Conservation (phyloP, 305 asterid species). For the Andrographis paniculata region DNA sequence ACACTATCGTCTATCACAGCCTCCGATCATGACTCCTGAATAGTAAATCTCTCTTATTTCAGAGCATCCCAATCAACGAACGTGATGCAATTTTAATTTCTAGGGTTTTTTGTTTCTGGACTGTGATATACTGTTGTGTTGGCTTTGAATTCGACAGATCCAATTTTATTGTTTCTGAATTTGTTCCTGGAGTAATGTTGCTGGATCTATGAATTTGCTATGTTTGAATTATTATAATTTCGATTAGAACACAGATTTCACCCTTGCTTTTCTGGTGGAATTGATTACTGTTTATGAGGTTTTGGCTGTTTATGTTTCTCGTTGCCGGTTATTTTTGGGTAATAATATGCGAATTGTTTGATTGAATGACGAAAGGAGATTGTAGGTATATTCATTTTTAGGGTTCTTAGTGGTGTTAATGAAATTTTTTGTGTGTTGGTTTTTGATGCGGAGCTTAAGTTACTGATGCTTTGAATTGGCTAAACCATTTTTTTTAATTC, state of each 20-base stretch:
- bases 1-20: slow-evolving; percentile 22
- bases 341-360: not conserved
- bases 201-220: slow-evolving; percentile 17
- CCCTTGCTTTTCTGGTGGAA: not conserved
- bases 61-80: not conserved
- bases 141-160: slow-evolving; percentile 17
- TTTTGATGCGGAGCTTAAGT: not conserved
- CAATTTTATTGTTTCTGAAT: slow-evolving; percentile 2
- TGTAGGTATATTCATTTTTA: not conserved
- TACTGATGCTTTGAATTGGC: too few species aligned
- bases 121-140: not conserved
- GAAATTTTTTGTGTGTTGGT: slow-evolving; percentile 7
- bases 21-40: slow-evolving; percentile 42
- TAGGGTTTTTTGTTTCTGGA: slow-evolving; percentile 2
- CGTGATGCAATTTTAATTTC: not conserved
- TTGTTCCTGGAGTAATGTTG: slow-evolving; percentile 9
- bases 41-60: slow-evolving; percentile 28
- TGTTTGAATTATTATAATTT: not conserved
- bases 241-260: not conserved
- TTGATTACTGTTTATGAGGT: not conserved
- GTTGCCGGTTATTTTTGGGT: too few species aligned
- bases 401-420: slow-evolving; percentile 7
- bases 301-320: not conserved
- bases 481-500: too few species aligned
- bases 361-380: slow-evolving; percentile 5